Conservation (phyloP, 2,329 filamentous ascomycete genomes). For the Iodosphaeria phyllophila region DNA sequence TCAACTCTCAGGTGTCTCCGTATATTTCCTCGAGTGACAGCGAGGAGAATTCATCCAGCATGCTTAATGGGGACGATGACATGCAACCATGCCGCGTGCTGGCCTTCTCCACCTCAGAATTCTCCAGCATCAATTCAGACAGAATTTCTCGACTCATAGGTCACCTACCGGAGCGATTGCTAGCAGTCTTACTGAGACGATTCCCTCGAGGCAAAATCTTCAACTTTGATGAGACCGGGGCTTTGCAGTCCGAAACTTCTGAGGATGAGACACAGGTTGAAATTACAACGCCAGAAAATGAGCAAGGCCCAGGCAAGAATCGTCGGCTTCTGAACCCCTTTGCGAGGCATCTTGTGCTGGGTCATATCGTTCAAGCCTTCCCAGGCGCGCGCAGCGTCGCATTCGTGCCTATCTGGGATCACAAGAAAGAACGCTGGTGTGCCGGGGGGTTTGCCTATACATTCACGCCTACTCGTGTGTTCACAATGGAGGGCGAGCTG, state of each 20-base stretch:
- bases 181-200: conserved; percentile 20
- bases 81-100: conserved; percentile 12
- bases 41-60: conserved; percentile 2
- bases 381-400: conserved; percentile 24
- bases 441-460: conserved; percentile 31
- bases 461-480: conserved; percentile 18
- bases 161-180: conserved; percentile 17
- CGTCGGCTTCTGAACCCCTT: no score
- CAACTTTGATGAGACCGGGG: conserved; percentile 7
- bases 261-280: no score
- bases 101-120: conserved; percentile 17
- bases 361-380: no score
- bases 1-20: conserved; percentile 1
- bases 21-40: background rate
- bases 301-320: no score
- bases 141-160: conserved; percentile 3
- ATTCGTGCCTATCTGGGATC: conserved; percentile 28
- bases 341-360: no score
- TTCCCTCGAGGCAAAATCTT: conserved; percentile 27
- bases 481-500: conserved; percentile 27
- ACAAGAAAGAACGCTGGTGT: conserved; percentile 24
- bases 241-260: no score
- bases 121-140: conserved; percentile 15
- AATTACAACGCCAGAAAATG: no score
- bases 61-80: conserved; percentile 1